Base-by-base conservation (phyloP, 306 rosid species). In the Argentina anserina region DNA sequence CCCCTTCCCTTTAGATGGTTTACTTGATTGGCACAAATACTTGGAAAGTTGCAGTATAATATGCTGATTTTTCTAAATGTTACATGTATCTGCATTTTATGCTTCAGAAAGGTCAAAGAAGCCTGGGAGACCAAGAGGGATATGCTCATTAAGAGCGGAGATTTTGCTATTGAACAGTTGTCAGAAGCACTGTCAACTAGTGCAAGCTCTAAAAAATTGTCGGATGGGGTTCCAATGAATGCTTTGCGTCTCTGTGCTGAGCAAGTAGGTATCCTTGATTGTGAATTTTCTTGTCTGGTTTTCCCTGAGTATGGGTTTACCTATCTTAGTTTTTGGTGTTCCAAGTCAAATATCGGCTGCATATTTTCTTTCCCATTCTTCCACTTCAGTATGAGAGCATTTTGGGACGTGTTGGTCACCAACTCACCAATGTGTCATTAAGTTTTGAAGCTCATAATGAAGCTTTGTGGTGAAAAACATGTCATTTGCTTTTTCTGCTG, bases 111-210 rank as follows among this genome's bases (percentile, higher is more conserved):
- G 83, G 97, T 93, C 76, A 89, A 89, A 81, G 94, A 87, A 43
- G 90, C 96, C 70, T 91, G 98, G 98, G 89, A 84, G 74, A 76
- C 7, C 65, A 85, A 89, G 81, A 85, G 86, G 78, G 97, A 91
- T 75, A 72, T 66, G 53, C 91, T 93, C 71, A 83, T 93, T 67
- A 91, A 93, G 88, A 91, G 98, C 80, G 97, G 95, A 80, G 56
- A 90, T 55, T 86, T 68, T 81, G 92, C 97, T 21, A 91, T 93
- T 67, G 96, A 91, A 67, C 97, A 93, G 82, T 86, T 93, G 31
- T 79, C 96, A 17, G 96, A 91, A 82, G 97, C 97, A 67, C 65
- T 93, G 77, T 82, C 92, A 39, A 78, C 86, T 17, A 82, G 81
- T 74, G 90, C 97, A 9, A 79, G 75, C 83, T 87, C 94, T 66